phyloP scores from a whole-genome alignment of 495 filamentous ascomycete genomes.

The Thozetella sp. region DNA sequence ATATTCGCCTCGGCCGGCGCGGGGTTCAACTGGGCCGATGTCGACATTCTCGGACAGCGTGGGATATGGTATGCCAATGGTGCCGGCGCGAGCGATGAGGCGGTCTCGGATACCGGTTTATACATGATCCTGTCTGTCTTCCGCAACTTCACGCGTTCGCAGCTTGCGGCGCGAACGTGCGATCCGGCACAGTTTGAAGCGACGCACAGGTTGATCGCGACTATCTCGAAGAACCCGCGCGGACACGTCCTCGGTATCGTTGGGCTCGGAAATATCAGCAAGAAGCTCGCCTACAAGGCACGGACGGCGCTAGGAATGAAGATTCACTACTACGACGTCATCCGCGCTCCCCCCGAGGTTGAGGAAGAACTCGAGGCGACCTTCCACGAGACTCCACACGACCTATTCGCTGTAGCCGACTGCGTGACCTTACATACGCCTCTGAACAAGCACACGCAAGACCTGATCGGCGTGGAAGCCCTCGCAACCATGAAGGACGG shows the following conservation, averaged over 20 bases:
- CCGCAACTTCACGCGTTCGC: constrained; percentile 57
- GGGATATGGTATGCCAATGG: constrained; percentile 60
- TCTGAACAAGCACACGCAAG: constrained; percentile 25
- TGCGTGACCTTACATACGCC: constrained; percentile 62
- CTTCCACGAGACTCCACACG: constrained; percentile 44
- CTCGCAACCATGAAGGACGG: constrained; percentile 48
- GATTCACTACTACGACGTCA: constrained; percentile 59
- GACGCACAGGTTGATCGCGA: constrained; percentile 39
- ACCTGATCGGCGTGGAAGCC: background rate
- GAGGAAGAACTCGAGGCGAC: constrained; percentile 21
- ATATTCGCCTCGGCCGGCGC: constrained; percentile 63
- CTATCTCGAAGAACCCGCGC: constrained; percentile 41
- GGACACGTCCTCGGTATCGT: constrained; percentile 55
- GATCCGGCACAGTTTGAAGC: constrained; percentile 39
- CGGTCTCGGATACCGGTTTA: constrained; percentile 58
- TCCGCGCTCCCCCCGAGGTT: constrained; percentile 37
- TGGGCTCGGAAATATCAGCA: constrained; percentile 49
- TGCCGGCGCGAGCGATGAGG: constrained; percentile 58
- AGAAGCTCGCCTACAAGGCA: background rate
- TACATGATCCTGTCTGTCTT: constrained; percentile 59
- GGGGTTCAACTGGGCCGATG: constrained; percentile 68
- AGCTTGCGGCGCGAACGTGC: constrained; percentile 42
- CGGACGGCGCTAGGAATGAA: constrained; percentile 40
- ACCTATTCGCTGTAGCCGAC: constrained; percentile 48
- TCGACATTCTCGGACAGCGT: constrained; percentile 45